These are phyloP conservation scores for Rhododendron simsii DNA, from an alignment of 148 eudicot genomes.

Conservation along the genomic window DNA sequence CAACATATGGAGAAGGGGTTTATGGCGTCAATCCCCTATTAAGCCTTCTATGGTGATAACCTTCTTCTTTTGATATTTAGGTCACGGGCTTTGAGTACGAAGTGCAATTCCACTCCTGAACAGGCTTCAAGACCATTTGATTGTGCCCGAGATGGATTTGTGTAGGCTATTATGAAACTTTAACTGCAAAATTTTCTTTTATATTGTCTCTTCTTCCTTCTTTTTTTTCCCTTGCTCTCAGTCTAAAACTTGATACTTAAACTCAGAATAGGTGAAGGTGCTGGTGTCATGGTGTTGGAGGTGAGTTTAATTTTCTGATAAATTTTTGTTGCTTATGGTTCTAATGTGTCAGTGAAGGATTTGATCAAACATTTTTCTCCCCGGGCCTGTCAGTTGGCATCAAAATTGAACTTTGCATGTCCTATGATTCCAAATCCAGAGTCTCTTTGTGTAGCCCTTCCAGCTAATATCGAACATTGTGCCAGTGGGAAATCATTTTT, in stretches of 20 bases:
- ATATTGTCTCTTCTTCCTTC: neutral
- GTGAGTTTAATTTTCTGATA: slow-evolving; percentile 37
- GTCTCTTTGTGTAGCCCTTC: neutral
- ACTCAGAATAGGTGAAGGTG: slow-evolving; percentile 90
- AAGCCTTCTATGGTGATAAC: neutral
- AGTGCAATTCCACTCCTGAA: slow-evolving; percentile 66
- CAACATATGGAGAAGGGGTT: neutral
- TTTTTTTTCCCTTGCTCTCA: neutral
- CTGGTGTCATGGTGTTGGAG: slow-evolving; percentile 88
- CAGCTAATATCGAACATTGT: neutral
- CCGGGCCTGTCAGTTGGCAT: neutral
- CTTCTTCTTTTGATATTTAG: slow-evolving; percentile 32
- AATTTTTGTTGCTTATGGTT: neutral
- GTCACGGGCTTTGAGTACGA: slow-evolving; percentile 79
- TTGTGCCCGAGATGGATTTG: slow-evolving; percentile 87
- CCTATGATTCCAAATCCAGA: neutral
- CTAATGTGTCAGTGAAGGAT: neutral
- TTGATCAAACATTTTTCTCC: neutral
- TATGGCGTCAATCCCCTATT: neutral
- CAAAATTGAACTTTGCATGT: neutral
- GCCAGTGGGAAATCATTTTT: neutral
- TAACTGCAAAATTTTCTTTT: neutral
- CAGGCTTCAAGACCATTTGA: slow-evolving; percentile 97
- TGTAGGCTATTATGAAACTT: slow-evolving; percentile 49
- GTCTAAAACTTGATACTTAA: slow-evolving; percentile 9